Percentiles rank a stretch among this genome's conserved stretches.
Evolutionary conservation across 1,284 basidiomycete species (phyloP).

Genomic region (Cryptococcus hybrid): DNA sequence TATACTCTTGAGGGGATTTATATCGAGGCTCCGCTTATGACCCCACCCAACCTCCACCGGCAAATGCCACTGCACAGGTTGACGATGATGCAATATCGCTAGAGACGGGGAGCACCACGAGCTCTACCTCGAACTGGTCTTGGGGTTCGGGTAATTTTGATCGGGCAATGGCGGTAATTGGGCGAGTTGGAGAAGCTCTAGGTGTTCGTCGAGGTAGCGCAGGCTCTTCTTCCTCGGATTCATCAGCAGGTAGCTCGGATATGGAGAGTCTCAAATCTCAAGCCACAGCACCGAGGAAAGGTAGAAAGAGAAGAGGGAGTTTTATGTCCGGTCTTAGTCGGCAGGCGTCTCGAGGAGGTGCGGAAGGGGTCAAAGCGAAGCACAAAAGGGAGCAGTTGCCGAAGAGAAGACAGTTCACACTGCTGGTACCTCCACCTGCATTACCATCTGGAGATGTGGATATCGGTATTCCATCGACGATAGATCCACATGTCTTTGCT

Average conservation of each 20-base stretch:
- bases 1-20: constrained; percentile 42
- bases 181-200: constrained; percentile 41
- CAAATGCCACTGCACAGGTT: background rate
- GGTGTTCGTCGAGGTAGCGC: constrained; percentile 38
- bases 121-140: constrained; percentile 32
- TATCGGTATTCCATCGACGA: constrained; percentile 8
- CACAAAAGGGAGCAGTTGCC: constrained; percentile 24
- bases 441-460: constrained; percentile 4
- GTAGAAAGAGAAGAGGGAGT: constrained; percentile 8
- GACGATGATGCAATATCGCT: constrained; percentile 38
- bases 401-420: constrained; percentile 60
- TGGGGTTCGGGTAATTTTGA: constrained; percentile 39
- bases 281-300: constrained; percentile 11
- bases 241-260: constrained; percentile 4
- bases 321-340: constrained; percentile 16
- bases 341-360: constrained; percentile 14
- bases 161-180: constrained; percentile 41
- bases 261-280: constrained; percentile 8
- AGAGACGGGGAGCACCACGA: constrained; percentile 18
- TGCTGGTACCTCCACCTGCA: constrained; percentile 31
- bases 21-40: constrained; percentile 41
- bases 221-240: constrained; percentile 8
- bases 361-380: constrained; percentile 24
- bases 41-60: constrained; percentile 18
- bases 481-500: constrained; percentile 3